phyloP scores from a whole-genome alignment of 2,329 filamentous ascomycete species.

The Colletotrichum karsti region DNA sequence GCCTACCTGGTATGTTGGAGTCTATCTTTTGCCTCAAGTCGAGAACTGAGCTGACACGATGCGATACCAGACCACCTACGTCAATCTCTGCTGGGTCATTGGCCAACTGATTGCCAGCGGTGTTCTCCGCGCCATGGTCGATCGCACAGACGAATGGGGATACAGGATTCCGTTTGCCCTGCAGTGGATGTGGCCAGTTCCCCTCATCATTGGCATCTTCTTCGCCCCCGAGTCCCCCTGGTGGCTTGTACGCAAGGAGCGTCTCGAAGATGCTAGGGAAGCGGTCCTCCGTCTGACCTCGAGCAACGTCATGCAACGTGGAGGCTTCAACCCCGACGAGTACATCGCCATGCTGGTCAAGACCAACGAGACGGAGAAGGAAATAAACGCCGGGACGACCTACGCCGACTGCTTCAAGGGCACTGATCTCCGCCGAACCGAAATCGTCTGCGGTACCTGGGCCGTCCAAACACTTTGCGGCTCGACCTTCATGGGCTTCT shows the following conservation, averaged over 20 bases:
- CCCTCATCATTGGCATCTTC: constrained; percentile 49
- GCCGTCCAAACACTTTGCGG: constrained; percentile 51
- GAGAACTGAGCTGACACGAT: background rate
- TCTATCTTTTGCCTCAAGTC: background rate
- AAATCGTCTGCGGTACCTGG: constrained; percentile 51
- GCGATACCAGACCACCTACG: constrained; percentile 49
- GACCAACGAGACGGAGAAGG: constrained; percentile 58
- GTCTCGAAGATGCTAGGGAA: constrained; percentile 46
- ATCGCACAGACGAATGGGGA: constrained; percentile 48
- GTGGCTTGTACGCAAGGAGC: constrained; percentile 54
- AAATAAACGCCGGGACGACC: constrained; percentile 45
- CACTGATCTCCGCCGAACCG: constrained; percentile 53
- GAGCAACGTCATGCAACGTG: constrained; percentile 34
- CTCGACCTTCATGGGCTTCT: constrained; percentile 43
- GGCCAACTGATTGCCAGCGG: constrained; percentile 56
- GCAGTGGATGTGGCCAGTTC: constrained; percentile 59
- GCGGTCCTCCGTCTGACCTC: constrained; percentile 49
- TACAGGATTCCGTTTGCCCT: constrained; percentile 58
- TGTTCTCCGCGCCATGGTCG: constrained; percentile 49
- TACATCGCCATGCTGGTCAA: constrained; percentile 60
- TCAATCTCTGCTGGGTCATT: constrained; percentile 60
- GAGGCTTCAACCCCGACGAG: constrained; percentile 49
- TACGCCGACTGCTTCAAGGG: constrained; percentile 59
- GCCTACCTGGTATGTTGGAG: constrained; percentile 51
- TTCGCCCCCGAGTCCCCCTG: constrained; percentile 60